Conservation (phyloP, 495 filamentous ascomycete species). For the Gamarada debralockiae region DNA sequence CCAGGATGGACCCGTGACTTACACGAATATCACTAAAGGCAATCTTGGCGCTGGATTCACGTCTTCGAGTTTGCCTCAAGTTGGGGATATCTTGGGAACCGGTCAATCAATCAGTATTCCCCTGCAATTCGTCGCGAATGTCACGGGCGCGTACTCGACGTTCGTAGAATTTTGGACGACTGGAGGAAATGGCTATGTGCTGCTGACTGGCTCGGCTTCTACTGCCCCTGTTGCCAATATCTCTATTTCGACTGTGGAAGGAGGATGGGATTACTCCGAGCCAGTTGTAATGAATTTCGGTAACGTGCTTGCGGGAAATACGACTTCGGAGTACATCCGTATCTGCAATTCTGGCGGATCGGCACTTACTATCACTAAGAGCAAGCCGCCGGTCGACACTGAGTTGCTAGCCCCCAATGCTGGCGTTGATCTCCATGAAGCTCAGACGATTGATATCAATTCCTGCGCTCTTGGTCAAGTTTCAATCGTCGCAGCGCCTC, state of each 20-base stretch:
- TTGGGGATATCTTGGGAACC: conserved; percentile 24
- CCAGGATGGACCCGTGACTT: conserved; percentile 32
- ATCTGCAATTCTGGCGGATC: conserved; percentile 30
- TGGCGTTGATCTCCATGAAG: conserved; percentile 25
- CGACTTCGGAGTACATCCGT: conserved; percentile 19
- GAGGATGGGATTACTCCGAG: conserved; percentile 21
- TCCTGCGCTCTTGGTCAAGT: conserved; percentile 24
- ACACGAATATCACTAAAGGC: not conserved
- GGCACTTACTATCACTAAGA: conserved; percentile 28
- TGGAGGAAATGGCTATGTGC: conserved; percentile 26
- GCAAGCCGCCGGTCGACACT: conserved; percentile 21
- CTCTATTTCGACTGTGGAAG: conserved; percentile 27
- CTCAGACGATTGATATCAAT: conserved; percentile 19
- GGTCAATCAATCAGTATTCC: conserved; percentile 27
- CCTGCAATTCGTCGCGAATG: conserved; percentile 22
- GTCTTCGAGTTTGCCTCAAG: conserved; percentile 25
- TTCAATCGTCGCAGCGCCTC: conserved; percentile 17
- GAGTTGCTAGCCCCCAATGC: conserved; percentile 19
- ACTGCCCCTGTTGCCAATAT: conserved; percentile 29
- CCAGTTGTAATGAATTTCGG: conserved; percentile 26
- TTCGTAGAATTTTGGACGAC: conserved; percentile 29
- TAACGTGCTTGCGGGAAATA: conserved; percentile 20
- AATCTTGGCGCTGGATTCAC: conserved; percentile 27
- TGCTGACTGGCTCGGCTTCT: conserved; percentile 24
- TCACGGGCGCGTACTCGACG: conserved; percentile 26